phyloP scores from a whole-genome alignment of 164 flowering plant genomes.

The Berberis thunbergii region DNA sequence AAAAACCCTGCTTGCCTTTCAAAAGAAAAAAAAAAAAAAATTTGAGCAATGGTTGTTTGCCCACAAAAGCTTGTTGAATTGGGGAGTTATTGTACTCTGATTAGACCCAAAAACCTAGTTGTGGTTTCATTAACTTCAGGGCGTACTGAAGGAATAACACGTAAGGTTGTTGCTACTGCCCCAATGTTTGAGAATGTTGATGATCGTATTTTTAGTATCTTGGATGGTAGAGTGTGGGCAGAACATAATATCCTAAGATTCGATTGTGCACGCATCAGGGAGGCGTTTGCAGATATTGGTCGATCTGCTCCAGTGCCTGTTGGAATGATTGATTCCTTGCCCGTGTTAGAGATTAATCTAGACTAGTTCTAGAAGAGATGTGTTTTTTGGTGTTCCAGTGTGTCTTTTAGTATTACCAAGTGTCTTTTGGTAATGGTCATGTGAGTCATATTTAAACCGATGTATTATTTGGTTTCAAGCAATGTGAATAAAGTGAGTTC shows the following conservation, averaged over 20 bases:
- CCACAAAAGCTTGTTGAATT: slow-evolving; percentile 68
- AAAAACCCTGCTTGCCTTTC: no score
- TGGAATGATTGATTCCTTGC: slow-evolving; percentile 73
- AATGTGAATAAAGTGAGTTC: no score
- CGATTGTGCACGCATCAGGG: slow-evolving; percentile 66
- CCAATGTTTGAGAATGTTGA: slow-evolving; percentile 77
- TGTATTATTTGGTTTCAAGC: no score
- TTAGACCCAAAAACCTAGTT: slow-evolving; percentile 65
- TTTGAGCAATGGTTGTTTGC: slow-evolving; percentile 82
- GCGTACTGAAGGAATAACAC: slow-evolving; percentile 56
- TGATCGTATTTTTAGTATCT: slow-evolving; percentile 48
- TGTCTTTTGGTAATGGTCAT: no score
- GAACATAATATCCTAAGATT: slow-evolving; percentile 82
- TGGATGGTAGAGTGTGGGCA: slow-evolving; percentile 86
- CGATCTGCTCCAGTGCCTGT: slow-evolving; percentile 50
- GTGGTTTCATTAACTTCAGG: slow-evolving; percentile 44
- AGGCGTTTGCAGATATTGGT: slow-evolving; percentile 56
- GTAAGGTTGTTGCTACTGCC: slow-evolving; percentile 42
- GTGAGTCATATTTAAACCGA: no score
- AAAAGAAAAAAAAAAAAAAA: slow-evolving; percentile 23
- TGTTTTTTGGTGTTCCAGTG: no score
- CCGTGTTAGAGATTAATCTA: no score
- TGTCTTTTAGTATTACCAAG: no score
- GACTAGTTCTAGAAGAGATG: no score
- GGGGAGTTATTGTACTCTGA: slow-evolving; percentile 65